phyloP scores from a whole-genome alignment of 2,329 filamentous ascomycete species.

The Biscogniauxia sp. region DNA sequence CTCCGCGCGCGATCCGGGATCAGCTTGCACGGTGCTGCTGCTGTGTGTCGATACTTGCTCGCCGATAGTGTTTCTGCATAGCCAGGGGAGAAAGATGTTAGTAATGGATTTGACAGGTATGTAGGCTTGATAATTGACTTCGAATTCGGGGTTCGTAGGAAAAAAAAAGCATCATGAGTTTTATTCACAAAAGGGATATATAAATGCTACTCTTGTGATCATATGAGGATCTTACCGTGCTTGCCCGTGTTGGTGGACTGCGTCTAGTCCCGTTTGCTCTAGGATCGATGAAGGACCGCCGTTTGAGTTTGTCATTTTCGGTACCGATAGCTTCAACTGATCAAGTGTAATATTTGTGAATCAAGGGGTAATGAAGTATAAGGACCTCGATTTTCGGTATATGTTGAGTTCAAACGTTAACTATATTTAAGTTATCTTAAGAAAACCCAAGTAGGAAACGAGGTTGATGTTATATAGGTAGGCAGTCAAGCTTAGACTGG shows the following conservation, averaged over 20 bases:
- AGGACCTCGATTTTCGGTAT: not conserved
- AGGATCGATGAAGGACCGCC: conserved; percentile 16
- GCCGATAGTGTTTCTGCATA: conserved; percentile 23
- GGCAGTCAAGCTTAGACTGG: too few relatives aligned
- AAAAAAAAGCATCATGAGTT: not conserved
- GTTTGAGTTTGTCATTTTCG: conserved; percentile 23
- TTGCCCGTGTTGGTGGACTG: conserved; percentile 16
- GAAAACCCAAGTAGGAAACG: not conserved
- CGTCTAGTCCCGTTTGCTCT: conserved; percentile 22
- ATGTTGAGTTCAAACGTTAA: too few relatives aligned
- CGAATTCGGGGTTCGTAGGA: not conserved
- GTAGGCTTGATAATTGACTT: too few relatives aligned
- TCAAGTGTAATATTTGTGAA: not conserved
- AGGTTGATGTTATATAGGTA: too few relatives aligned
- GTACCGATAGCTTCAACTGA: not conserved
- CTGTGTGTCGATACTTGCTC: conserved; percentile 20
- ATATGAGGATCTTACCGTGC: conserved; percentile 17
- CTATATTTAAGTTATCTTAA: not conserved
- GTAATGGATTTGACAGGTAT: not conserved
- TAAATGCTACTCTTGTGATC: too few relatives aligned
- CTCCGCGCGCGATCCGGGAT: conserved; percentile 19
- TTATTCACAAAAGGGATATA: not conserved
- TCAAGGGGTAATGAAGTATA: too few relatives aligned
- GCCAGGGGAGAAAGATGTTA: not conserved
- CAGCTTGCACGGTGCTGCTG: conserved; percentile 17